Conservation (phyloP, 2,329 filamentous ascomycete genomes). For the Pseudogymnoascus sp. region DNA sequence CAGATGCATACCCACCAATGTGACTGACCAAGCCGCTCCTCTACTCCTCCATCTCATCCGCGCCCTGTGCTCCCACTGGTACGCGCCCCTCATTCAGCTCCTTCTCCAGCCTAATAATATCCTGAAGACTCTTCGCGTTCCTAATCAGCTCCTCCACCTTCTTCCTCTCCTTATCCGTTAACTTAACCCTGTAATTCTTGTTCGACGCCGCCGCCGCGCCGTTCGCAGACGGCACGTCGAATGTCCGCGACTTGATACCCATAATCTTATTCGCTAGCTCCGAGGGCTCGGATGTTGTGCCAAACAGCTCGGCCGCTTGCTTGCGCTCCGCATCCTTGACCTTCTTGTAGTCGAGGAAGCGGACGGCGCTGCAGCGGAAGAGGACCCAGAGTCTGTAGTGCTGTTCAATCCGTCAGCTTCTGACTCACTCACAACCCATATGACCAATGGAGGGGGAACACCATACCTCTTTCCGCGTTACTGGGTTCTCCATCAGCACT, state of each 20-base stretch:
- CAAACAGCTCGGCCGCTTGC: conserved; percentile 74
- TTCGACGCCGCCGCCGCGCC: conserved; percentile 38
- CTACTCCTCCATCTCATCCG: conserved; percentile 56
- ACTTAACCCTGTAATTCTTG: conserved; percentile 69
- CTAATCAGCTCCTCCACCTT: conserved; percentile 79
- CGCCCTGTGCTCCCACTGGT: conserved; percentile 57
- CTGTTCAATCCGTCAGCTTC: conserved; percentile 38
- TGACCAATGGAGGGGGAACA: not conserved
- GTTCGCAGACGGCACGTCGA: conserved; percentile 50
- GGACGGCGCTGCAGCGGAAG: conserved; percentile 75
- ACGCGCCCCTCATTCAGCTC: conserved; percentile 83
- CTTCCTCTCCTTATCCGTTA: conserved; percentile 84
- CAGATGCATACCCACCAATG: not conserved
- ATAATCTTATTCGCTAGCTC: conserved; percentile 77
- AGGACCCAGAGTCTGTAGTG: conserved; percentile 89
- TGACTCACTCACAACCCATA: not conserved
- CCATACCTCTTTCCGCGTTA: conserved; percentile 83
- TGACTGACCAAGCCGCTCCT: not conserved
- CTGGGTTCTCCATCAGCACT: conserved; percentile 77
- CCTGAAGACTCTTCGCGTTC: conserved; percentile 80
- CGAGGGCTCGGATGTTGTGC: conserved; percentile 68
- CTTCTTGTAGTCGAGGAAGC: conserved; percentile 88
- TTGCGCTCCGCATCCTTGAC: conserved; percentile 80
- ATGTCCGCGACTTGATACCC: conserved; percentile 71
- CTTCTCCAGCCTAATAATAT: conserved; percentile 86